A percentile compares a stretch with the other conserved stretches of the same genome.
Evolutionary conservation across 2,329 filamentous ascomycete species (phyloP).

Genomic region (Xylariaceae sp.): DNA sequence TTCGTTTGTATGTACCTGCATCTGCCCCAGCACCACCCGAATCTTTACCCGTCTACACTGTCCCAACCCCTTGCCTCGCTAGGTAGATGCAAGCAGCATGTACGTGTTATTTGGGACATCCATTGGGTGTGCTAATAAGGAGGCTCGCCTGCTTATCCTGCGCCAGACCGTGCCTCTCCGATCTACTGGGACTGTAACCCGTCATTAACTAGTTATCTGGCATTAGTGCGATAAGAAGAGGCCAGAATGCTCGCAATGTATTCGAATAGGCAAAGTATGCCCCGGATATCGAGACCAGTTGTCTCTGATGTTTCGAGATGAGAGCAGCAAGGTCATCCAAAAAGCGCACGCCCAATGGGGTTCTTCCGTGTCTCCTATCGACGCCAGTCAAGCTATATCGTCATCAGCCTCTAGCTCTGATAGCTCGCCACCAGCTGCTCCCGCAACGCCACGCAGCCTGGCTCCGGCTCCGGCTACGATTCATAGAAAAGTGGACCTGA

Average conservation of each 20-base stretch:
- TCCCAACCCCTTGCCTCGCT: background rate
- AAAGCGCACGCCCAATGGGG: constrained; percentile 60
- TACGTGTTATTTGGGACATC: constrained; percentile 1
- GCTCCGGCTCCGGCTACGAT: constrained; percentile 27
- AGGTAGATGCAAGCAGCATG: constrained; percentile 14
- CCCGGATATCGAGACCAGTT: constrained; percentile 67
- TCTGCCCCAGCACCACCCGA: constrained; percentile 3
- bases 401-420: constrained; percentile 25
- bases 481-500: constrained; percentile 43
- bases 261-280: constrained; percentile 61
- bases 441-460: constrained; percentile 15
- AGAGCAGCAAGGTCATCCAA: constrained; percentile 63
- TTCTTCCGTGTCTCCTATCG: constrained; percentile 35
- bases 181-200: constrained; percentile 10
- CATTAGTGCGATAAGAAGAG: constrained; percentile 61
- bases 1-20: constrained; percentile 8
- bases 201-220: constrained; percentile 22
- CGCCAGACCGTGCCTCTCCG: constrained; percentile 7
- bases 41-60: constrained; percentile 1
- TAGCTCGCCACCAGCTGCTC: constrained; percentile 11
- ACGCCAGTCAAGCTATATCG: constrained; percentile 27
- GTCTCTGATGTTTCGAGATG: constrained; percentile 67
- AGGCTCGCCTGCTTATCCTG: constrained; percentile 7
- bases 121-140: constrained; percentile 6
- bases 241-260: constrained; percentile 65